These are phyloP conservation scores for Moricandia arvensis DNA, from an alignment of 345 rosid genomes.

Conservation along the genomic window DNA sequence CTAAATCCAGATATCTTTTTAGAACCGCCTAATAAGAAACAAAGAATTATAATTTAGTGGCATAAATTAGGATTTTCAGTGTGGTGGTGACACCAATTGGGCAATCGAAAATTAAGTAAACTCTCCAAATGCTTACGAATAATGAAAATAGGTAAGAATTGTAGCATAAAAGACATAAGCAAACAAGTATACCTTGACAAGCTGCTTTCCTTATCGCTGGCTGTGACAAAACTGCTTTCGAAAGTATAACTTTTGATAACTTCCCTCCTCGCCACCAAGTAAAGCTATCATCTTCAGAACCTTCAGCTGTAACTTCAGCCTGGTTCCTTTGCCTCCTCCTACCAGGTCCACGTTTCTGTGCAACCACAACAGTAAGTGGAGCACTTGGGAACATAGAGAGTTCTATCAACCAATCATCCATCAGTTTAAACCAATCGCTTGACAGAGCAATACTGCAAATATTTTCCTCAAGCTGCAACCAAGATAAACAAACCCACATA, in stretches of 20 bases:
- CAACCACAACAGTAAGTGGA: slow-evolving; percentile 35
- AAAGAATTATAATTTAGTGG: not conserved
- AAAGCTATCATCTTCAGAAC: slow-evolving; percentile 55
- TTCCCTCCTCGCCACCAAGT: slow-evolving; percentile 93
- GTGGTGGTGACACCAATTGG: not conserved
- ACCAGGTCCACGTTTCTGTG: slow-evolving; percentile 65
- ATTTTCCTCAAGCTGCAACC: slow-evolving; percentile 76
- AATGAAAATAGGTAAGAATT: too few species aligned
- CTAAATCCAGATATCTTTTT: slow-evolving; percentile 59
- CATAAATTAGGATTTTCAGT: not conserved
- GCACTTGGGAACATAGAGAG: slow-evolving; percentile 51
- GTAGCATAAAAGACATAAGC: not conserved
- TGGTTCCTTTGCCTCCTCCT: slow-evolving; percentile 61
- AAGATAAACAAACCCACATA: slow-evolving; percentile 12
- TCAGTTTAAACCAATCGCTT: slow-evolving; percentile 75
- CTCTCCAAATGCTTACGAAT: too few species aligned
- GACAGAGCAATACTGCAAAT: slow-evolving; percentile 63
- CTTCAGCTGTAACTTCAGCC: slow-evolving; percentile 49
- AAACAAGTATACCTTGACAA: slow-evolving; percentile 56
- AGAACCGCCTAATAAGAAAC: slow-evolving; percentile 53
- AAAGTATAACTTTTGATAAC: slow-evolving; percentile 52
- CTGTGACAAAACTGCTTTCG: slow-evolving; percentile 67
- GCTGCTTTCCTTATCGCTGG: slow-evolving; percentile 61
- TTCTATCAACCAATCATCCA: slow-evolving; percentile 63
- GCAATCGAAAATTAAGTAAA: not conserved